Evolutionary conservation across 2,329 filamentous ascomycete genomes (phyloP), one percentile per base, ranked within the genome.

Genomic region (Exophiala viscosa): DNA sequence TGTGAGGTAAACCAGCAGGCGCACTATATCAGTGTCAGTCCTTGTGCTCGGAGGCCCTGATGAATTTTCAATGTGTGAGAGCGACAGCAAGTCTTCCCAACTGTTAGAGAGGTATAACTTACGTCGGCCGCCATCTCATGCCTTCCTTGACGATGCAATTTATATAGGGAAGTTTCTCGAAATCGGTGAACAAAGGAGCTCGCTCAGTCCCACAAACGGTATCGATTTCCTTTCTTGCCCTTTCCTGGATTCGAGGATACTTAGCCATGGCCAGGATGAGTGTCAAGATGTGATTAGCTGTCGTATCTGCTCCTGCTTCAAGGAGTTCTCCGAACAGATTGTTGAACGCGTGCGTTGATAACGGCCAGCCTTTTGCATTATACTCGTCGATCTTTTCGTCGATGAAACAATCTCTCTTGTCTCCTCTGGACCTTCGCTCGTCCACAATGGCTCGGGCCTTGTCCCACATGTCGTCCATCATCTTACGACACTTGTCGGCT

Each of bases 391-490:
- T 62, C 0, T 74, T 62, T 6, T 54, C 52, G 55, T 76, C 73
- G 51, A 74, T 65, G 36, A 75, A 67, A 9, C 59, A 66, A 5
- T 63, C 60, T 10, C 63, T 53, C 4, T 48, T 57, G 5, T 55
- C 60, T 4, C 50, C 50, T 10, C 32, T 50, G 14, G 55, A 54
- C 7, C 71, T 66, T 4, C 73, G 66, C 5, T 61, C 35, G 6
- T 64, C 55, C 1, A 75, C 67, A 8, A 64, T 59, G 9, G 64
- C 45, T 11, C 70, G 64, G 38, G 68, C 65, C 35, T 69, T 64
- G 14, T 57, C 58, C 55, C 75, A 76, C 1, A 76, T 62, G 1
- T 50, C 41, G 20, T 71, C 66, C 70, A 76, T 76, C 41, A 66
- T 63, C 7, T 68, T 58, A 9, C 67, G 62, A 3, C 74, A 67